Percentiles rank a stretch among this genome's conserved stretches.
Evolutionary conservation across 768 basidiomycete genomes (phyloP).

Genomic region (Lentinula raphanica): DNA sequence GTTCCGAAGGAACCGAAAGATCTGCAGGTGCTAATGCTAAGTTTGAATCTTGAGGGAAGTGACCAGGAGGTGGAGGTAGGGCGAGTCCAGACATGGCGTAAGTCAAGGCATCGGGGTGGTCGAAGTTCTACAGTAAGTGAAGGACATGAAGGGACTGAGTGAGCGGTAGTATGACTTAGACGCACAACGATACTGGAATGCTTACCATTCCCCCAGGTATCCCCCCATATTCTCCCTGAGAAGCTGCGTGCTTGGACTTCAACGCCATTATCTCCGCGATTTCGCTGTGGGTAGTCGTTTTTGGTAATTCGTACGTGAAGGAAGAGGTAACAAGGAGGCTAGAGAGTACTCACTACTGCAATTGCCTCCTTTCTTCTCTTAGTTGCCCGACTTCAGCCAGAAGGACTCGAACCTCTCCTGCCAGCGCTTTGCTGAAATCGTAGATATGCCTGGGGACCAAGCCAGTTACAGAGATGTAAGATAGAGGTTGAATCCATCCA

Average conservation of each 20-base stretch:
- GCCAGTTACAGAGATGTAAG: not conserved
- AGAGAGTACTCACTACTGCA: conserved; percentile 44
- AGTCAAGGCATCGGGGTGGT: not conserved
- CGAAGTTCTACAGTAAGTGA: not conserved
- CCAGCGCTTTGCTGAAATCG: conserved; percentile 60
- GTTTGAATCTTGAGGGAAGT: not conserved
- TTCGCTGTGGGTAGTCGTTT: conserved; percentile 33
- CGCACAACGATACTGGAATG: not conserved
- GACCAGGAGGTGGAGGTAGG: conserved; percentile 13
- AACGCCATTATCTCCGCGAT: conserved; percentile 56
- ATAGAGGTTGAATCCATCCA: not conserved
- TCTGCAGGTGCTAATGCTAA: conserved; percentile 23
- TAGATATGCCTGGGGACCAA: conserved; percentile 36
- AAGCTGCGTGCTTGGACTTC: conserved; percentile 51
- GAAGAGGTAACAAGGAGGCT: not conserved
- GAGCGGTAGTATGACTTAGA: not conserved
- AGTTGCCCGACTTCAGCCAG: conserved; percentile 58
- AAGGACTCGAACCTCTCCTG: conserved; percentile 56
- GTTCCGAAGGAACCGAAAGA: conserved; percentile 29
- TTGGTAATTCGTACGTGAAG: too few relatives aligned
- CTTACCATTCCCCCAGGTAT: conserved; percentile 37
- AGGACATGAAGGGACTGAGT: not conserved
- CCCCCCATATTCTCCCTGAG: conserved; percentile 52
- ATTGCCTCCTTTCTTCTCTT: conserved; percentile 50
- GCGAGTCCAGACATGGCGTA: conserved; percentile 1